A percentile compares a stretch with the other conserved stretches of the same genome.
phyloP scores from a whole-genome alignment of 164 flowering plant species.

The Stephania japonica region DNA sequence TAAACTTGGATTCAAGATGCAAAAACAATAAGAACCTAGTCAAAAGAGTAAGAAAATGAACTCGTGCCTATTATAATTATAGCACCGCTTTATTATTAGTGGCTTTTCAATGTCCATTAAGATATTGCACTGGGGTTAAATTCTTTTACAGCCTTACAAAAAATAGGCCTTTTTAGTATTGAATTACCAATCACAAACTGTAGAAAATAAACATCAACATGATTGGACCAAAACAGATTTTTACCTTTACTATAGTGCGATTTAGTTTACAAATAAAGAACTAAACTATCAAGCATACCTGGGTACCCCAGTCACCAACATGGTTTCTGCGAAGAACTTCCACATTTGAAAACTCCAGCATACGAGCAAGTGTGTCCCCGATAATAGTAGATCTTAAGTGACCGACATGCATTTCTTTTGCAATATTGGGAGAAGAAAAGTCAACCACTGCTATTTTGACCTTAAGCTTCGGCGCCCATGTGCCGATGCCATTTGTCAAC shows the following conservation, averaged over 20 bases:
- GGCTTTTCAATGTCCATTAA: not conserved
- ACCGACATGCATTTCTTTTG: conserved; percentile 99
- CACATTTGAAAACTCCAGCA: conserved; percentile 89
- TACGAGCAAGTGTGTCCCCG: conserved; percentile 87
- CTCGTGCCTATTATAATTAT: not conserved
- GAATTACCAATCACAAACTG: not conserved
- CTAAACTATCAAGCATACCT: conserved; percentile 37
- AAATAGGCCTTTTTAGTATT: not conserved
- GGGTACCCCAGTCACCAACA: conserved; percentile 99
- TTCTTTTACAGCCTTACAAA: not conserved
- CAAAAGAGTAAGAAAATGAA: not conserved
- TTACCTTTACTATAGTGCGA: not conserved
- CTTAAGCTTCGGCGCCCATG: conserved; percentile 75
- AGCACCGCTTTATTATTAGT: not conserved
- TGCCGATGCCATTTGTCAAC: conserved; percentile 66
- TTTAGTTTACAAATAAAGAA: not conserved
- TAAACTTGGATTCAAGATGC: not conserved
- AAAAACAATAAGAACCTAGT: not conserved
- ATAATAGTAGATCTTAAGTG: conserved; percentile 93
- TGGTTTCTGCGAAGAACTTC: conserved; percentile 90
- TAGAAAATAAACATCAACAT: not conserved
- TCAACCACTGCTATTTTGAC: conserved; percentile 80
- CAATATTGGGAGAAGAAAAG: conserved; percentile 96
- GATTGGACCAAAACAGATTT: not conserved
- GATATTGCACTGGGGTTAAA: not conserved